These are phyloP conservation scores for Penicillium digitatum DNA, from an alignment of 2,329 filamentous ascomycete genomes.

Conservation along the genomic window DNA sequence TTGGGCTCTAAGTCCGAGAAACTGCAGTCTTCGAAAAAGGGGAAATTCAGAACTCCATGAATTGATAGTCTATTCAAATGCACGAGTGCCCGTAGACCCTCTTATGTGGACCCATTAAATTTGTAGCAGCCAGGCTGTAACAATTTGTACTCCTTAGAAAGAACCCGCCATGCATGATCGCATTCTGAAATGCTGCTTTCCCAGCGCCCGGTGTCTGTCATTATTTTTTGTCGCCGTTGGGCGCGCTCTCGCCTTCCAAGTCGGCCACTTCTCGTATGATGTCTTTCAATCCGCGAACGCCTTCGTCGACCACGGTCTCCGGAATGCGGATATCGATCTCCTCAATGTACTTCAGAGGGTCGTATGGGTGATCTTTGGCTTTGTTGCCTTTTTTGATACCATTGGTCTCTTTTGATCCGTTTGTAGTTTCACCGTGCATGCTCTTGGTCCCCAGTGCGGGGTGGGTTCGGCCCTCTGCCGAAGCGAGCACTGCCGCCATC, in stretches of 20 bases:
- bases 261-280: constrained; percentile 51
- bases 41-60: constrained; percentile 6
- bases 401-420: constrained; percentile 17
- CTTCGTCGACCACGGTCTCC: constrained; percentile 47
- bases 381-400: constrained; percentile 29
- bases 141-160: constrained; percentile 16
- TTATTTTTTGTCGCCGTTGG: constrained; percentile 25
- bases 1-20: not conserved
- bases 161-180: constrained; percentile 20
- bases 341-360: constrained; percentile 31
- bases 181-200: constrained; percentile 3
- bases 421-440: constrained; percentile 18
- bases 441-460: constrained; percentile 28
- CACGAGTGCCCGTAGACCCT: constrained; percentile 12
- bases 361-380: constrained; percentile 18
- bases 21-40: not conserved
- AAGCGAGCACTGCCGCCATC: constrained; percentile 50
- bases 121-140: constrained; percentile 15
- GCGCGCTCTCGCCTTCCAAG: constrained; percentile 38
- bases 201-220: not conserved
- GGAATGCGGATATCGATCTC: constrained; percentile 49
- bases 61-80: constrained; percentile 24
- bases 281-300: constrained; percentile 50
- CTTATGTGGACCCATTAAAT: constrained; percentile 15
- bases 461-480: constrained; percentile 37